A percentile compares a stretch with the other conserved stretches of the same genome.
phyloP scores from a whole-genome alignment of 2,329 filamentous ascomycete genomes.

The Neurospora crassa region DNA sequence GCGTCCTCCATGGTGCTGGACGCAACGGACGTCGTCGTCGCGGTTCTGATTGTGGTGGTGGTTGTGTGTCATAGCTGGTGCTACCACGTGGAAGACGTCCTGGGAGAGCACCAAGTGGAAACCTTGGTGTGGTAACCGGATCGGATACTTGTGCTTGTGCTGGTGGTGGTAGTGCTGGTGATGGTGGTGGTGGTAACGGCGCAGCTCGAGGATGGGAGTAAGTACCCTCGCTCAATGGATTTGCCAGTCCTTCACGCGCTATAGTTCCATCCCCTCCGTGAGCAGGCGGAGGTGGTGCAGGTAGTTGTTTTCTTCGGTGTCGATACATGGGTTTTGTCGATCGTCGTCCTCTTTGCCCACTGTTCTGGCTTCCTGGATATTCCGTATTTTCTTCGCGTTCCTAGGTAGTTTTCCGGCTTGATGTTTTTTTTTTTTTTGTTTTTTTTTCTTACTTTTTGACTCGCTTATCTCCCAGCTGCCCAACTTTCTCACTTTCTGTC shows the following conservation, averaged over 20 bases:
- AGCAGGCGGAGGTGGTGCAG: neutral
- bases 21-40: neutral
- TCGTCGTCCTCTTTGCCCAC: neutral
- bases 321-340: neutral
- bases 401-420: too few species aligned
- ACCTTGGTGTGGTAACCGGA: neutral
- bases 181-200: neutral
- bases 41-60: neutral
- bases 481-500: too few species aligned
- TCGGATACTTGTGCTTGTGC: neutral
- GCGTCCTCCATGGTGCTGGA: neutral
- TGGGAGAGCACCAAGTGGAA: neutral
- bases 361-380: neutral
- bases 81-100: neutral
- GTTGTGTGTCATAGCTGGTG: too few species aligned
- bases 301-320: neutral
- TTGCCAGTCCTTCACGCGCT: neutral
- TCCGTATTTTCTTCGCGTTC: too few species aligned
- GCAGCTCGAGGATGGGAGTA: neutral
- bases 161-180: neutral
- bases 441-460: too few species aligned
- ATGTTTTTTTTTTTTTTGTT: too few species aligned
- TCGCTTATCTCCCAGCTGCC: too few species aligned
- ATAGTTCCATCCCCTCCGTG: neutral
- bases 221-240: neutral